These are phyloP conservation scores for Fusarium nanum DNA, from an alignment of 2,329 filamentous ascomycete genomes.

Conservation along the genomic window DNA sequence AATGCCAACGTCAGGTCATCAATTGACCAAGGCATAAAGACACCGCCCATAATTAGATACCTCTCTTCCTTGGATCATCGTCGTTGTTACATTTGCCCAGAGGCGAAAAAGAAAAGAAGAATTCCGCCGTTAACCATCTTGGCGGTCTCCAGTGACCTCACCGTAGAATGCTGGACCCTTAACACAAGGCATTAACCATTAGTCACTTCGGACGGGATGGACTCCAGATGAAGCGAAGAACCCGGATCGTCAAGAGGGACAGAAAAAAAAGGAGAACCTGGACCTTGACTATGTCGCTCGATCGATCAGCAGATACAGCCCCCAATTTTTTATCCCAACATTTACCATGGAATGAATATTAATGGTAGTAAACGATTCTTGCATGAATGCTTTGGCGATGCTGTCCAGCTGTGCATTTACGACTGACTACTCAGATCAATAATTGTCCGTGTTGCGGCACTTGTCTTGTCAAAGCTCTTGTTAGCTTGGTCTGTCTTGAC, in stretches of 20 bases:
- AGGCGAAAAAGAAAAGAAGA: background rate
- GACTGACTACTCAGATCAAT: background rate
- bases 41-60: background rate
- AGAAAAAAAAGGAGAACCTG: background rate
- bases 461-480: background rate
- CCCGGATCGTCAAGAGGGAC: background rate
- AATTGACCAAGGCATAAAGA: background rate
- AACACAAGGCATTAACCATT: background rate
- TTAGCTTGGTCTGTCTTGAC: background rate
- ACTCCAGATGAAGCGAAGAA: background rate
- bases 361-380: background rate
- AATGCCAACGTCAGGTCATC: background rate
- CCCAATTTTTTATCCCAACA: background rate
- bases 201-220: constrained; percentile 1
- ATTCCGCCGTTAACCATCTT: constrained; percentile 3
- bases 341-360: background rate
- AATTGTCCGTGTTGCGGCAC: background rate
- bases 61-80: background rate
- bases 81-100: background rate
- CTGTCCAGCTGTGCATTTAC: background rate
- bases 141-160: constrained; percentile 2
- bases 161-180: constrained; percentile 3
- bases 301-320: constrained; percentile 2
- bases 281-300: background rate
- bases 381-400: background rate